Percentiles rank a stretch among this genome's conserved stretches.
Evolutionary conservation across 352 stramenopile genomes (phyloP).

Genomic region (Blastocystis hominis): DNA sequence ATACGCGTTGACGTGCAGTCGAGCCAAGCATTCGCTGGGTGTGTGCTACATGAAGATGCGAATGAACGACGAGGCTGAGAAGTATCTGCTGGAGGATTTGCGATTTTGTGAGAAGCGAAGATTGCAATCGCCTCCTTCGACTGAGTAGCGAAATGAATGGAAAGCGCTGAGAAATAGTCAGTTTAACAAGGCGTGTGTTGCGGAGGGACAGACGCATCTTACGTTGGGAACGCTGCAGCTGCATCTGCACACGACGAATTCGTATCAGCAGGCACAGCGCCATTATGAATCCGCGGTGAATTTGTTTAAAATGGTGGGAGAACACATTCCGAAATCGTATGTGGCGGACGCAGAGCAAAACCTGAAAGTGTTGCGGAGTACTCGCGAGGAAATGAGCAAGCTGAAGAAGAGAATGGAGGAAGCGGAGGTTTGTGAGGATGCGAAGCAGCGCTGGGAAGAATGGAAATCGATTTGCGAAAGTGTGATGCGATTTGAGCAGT

Average conservation of each 20-base stretch:
- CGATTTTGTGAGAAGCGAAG: neutral
- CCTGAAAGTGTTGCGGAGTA: conserved; percentile 8
- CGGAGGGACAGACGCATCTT: conserved; percentile 35
- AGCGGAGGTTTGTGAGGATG: neutral
- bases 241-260: neutral
- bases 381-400: neutral
- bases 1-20: neutral
- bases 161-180: neutral
- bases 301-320: neutral
- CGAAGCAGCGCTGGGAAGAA: neutral
- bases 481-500: conserved; percentile 38
- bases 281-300: conserved; percentile 16
- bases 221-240: conserved; percentile 5
- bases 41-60: conserved; percentile 38
- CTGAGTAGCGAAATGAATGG: neutral
- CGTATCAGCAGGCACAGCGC: neutral
- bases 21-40: conserved; percentile 20
- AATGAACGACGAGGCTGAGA: conserved; percentile 14
- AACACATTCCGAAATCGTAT: neutral
- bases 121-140: neutral
- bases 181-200: neutral
- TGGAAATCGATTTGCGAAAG: conserved; percentile 24
- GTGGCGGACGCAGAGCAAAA: conserved; percentile 27
- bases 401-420: neutral
- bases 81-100: conserved; percentile 17